Percentiles rank a stretch among this genome's conserved stretches.
These are phyloP conservation scores for Neopestalotiopsis clavispora DNA, from an alignment of 2,329 filamentous ascomycete genomes.

Conservation along the genomic window DNA sequence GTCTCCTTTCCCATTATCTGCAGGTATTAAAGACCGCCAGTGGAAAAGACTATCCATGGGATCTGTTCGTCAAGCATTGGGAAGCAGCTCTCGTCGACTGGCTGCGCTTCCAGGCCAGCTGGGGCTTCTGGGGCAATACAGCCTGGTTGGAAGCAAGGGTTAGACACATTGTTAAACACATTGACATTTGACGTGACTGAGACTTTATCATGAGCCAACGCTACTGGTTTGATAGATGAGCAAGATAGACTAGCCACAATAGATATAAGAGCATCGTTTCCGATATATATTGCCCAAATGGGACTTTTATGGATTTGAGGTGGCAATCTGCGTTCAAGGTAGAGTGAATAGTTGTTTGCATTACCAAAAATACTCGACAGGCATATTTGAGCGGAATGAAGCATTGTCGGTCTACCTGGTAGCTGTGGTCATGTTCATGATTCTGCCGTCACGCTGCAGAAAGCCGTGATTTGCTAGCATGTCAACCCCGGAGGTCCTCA, in stretches of 20 bases:
- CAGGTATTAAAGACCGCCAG: conserved; percentile 31
- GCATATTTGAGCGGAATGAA: too few species aligned
- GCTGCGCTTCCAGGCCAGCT: conserved; percentile 65
- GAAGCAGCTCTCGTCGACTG: conserved; percentile 71
- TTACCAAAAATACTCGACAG: too few species aligned
- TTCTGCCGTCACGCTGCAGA: conserved; percentile 49
- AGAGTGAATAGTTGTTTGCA: too few species aligned
- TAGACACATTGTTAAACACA: conserved; percentile 46
- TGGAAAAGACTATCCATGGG: conserved; percentile 55
- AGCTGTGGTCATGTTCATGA: conserved; percentile 44
- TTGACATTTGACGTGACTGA: conserved; percentile 34
- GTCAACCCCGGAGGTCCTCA: conserved; percentile 47
- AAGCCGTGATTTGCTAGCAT: conserved; percentile 56
- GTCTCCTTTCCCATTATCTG: conserved; percentile 57
- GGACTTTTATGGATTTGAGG: too few species aligned
- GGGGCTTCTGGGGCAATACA: conserved; percentile 66
- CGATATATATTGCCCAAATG: too few species aligned
- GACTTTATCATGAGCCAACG: neutral
- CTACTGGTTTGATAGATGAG: neutral
- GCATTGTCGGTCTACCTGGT: too few species aligned
- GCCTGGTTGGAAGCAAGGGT: conserved; percentile 62
- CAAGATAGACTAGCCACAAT: neutral
- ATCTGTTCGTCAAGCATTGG: conserved; percentile 63
- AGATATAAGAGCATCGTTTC: neutral
- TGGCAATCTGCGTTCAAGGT: too few species aligned